Evolutionary conservation across 1,139 yeast genomes (phyloP).

Genomic region (Hemisphaericaspora lyxosophila): DNA sequence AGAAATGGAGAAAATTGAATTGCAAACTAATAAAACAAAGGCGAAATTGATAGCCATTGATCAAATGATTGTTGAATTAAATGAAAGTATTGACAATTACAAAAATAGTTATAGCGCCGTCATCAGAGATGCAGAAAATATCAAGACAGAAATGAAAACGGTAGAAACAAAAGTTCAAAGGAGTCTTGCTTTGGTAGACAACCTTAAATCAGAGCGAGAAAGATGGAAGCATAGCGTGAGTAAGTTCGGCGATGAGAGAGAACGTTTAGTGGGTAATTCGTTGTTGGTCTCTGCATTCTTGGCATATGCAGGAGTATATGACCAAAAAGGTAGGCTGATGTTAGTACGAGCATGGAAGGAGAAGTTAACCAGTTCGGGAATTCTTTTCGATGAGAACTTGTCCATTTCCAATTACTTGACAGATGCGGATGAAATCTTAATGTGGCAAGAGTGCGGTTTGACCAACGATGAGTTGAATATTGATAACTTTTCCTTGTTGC

Average conservation of each 20-base stretch:
- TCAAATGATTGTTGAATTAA: slow-evolving; percentile 77
- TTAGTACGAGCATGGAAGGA: slow-evolving; percentile 43
- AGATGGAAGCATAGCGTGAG: slow-evolving; percentile 69
- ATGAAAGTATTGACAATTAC: slow-evolving; percentile 63
- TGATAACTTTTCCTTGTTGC: slow-evolving; percentile 63
- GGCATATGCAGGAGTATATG: slow-evolving; percentile 62
- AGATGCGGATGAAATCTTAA: slow-evolving; percentile 37
- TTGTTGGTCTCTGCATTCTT: slow-evolving; percentile 61
- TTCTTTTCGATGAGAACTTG: slow-evolving; percentile 42
- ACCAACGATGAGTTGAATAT: slow-evolving; percentile 63
- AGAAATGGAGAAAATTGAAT: slow-evolving; percentile 64
- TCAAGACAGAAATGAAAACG: slow-evolving; percentile 65
- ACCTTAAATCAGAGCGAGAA: slow-evolving; percentile 64
- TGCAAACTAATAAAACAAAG: slow-evolving; percentile 58
- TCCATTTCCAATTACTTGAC: slow-evolving; percentile 35
- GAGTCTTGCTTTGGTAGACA: slow-evolving; percentile 62
- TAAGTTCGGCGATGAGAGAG: slow-evolving; percentile 48
- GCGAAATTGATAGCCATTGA: slow-evolving; percentile 74
- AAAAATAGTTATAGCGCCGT: slow-evolving; percentile 68
- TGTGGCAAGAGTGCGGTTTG: slow-evolving; percentile 57
- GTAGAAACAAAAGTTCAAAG: slow-evolving; percentile 65
- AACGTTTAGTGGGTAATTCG: slow-evolving; percentile 61
- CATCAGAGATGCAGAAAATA: slow-evolving; percentile 75
- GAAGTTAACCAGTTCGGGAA: slow-evolving; percentile 34
- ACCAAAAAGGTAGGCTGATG: slow-evolving; percentile 49